Conservation (phyloP, 139 green algal genomes). For the Nannochloris sp. region DNA sequence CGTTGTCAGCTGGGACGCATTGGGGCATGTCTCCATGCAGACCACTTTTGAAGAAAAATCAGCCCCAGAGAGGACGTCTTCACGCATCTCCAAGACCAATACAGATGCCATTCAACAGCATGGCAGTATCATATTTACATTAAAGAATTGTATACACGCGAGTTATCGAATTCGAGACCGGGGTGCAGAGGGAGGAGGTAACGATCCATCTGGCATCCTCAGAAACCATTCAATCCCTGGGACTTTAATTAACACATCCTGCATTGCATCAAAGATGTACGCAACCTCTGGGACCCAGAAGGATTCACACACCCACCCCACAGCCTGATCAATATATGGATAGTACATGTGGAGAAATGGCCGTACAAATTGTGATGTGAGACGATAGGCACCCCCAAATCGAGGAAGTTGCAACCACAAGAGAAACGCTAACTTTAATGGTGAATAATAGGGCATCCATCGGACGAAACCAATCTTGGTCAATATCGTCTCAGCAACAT, state of each 20-base stretch:
- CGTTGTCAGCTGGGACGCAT: too few relatives aligned
- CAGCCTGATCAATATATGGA: conserved; percentile 7
- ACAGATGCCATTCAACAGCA: too few relatives aligned
- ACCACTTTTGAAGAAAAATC: too few relatives aligned
- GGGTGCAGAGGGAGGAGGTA: neutral
- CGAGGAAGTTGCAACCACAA: conserved; percentile 46
- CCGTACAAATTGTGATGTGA: conserved; percentile 6
- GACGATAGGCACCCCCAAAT: conserved; percentile 4
- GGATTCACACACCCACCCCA: neutral
- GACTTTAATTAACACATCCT: conserved; percentile 4
- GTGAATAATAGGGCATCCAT: conserved; percentile 45
- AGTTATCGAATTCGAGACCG: neutral
- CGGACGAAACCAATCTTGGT: neutral
- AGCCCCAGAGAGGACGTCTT: too few relatives aligned
- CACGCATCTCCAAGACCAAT: too few relatives aligned
- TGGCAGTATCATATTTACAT: too few relatives aligned
- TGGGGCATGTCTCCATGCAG: too few relatives aligned
- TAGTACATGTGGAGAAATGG: conserved; percentile 2
- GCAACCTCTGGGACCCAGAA: conserved; percentile 15
- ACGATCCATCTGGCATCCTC: conserved; percentile 14
- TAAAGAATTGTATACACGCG: too few relatives aligned
- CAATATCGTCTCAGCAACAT: conserved; percentile 7
- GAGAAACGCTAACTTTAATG: conserved; percentile 43
- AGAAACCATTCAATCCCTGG: conserved; percentile 35
- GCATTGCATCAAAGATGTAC: conserved; percentile 7